Evolutionary conservation across 2,329 filamentous ascomycete genomes (phyloP).

Genomic region (Colletotrichum destructivum): DNA sequence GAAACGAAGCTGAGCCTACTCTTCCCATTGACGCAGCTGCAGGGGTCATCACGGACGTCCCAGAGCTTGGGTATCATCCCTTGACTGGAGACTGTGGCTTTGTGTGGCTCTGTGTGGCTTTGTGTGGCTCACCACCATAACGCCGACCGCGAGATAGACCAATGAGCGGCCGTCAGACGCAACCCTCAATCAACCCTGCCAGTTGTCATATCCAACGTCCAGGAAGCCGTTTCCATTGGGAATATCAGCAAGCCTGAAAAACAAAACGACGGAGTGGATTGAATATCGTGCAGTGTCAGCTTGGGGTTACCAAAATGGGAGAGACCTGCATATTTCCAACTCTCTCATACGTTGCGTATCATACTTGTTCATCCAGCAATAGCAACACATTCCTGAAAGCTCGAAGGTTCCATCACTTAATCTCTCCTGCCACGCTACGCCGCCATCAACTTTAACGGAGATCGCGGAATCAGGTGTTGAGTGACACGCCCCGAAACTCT

Average conservation of each 20-base stretch:
- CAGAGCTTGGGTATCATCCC: conserved; percentile 1
- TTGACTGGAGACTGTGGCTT: neutral
- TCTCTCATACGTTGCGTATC: too few species aligned
- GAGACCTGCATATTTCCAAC: neutral
- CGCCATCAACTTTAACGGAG: neutral
- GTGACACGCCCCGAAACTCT: conserved; percentile 11
- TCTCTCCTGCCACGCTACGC: too few species aligned
- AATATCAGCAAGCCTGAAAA: neutral
- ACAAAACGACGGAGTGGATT: neutral
- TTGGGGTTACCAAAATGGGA: neutral
- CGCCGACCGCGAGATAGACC: neutral
- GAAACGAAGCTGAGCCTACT: conserved; percentile 23
- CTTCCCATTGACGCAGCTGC: conserved; percentile 22
- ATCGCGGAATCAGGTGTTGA: neutral
- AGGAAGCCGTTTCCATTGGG: too few species aligned
- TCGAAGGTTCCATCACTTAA: too few species aligned
- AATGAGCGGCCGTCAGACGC: neutral
- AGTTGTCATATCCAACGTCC: neutral
- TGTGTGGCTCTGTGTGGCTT: conserved; percentile 3
- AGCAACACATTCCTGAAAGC: too few species aligned
- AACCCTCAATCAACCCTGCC: neutral
- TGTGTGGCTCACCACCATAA: neutral
- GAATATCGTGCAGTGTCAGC: neutral
- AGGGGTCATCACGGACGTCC: conserved; percentile 27
- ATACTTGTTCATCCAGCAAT: too few species aligned